phyloP scores from a whole-genome alignment of 73 alveolate species.

The Paramecium pentaurelia region DNA sequence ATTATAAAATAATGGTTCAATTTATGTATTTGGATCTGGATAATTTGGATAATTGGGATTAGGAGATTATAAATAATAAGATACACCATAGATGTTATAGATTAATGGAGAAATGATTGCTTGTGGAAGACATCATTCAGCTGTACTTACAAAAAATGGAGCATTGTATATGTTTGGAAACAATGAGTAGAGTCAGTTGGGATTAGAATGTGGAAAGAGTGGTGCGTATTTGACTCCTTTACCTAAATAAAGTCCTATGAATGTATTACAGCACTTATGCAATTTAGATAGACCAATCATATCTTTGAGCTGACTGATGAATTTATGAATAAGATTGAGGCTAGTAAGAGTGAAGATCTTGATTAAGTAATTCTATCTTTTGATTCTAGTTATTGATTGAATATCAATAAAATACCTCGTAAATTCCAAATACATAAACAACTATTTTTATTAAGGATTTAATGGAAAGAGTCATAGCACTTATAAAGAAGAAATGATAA shows the following conservation, averaged over 20 bases:
- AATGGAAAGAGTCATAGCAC: background rate
- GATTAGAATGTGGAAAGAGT: background rate
- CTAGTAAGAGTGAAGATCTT: background rate
- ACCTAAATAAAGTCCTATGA: background rate
- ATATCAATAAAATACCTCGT: background rate
- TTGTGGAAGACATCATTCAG: conserved; percentile 20
- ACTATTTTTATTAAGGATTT: background rate
- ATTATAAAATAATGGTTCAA: background rate
- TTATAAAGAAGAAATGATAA: background rate
- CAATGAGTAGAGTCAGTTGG: background rate
- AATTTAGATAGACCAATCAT: conserved; percentile 1
- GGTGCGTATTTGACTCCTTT: background rate
- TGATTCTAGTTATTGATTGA: background rate
- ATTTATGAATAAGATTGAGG: conserved; percentile 19
- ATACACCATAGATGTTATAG: background rate
- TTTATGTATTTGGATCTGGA: background rate
- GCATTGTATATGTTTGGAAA: background rate
- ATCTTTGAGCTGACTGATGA: conserved; percentile 4
- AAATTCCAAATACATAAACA: background rate
- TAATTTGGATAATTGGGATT: conserved; percentile 25
- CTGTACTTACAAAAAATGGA: background rate
- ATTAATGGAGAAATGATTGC: background rate
- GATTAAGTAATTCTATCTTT: background rate
- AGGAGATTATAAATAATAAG: conserved; percentile 4
- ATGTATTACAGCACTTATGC: background rate